Conservation (phyloP, 495 filamentous ascomycete genomes). For the Letharia columbiana region DNA sequence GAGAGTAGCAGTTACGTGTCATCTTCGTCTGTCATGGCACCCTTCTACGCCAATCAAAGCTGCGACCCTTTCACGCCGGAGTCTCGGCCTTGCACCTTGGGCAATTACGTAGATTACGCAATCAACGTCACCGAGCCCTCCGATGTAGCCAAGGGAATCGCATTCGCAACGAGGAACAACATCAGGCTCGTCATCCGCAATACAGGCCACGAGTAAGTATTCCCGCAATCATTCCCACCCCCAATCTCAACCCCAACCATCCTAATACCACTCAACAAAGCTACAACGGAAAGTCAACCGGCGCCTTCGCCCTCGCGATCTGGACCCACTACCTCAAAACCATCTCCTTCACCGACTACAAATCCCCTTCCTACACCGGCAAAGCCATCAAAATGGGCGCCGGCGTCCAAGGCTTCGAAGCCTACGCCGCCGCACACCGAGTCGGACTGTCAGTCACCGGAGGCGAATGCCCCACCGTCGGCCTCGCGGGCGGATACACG, state of each 20-base stretch:
- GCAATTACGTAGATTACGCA: slow-evolving; percentile 51
- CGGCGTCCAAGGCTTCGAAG: slow-evolving; percentile 42
- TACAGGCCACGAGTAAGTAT: slow-evolving; percentile 52
- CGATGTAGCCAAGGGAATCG: slow-evolving; percentile 51
- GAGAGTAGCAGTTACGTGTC: slow-evolving; percentile 18
- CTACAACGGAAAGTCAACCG: slow-evolving; percentile 51
- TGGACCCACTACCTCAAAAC: slow-evolving; percentile 56
- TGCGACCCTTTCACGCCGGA: slow-evolving; percentile 49
- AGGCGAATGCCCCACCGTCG: slow-evolving; percentile 19
- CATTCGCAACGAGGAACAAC: slow-evolving; percentile 52
- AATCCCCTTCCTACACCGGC: slow-evolving; percentile 31
- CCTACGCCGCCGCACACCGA: slow-evolving; percentile 35
- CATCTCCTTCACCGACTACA: slow-evolving; percentile 32
- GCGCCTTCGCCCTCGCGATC: slow-evolving; percentile 45
- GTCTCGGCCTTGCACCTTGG: slow-evolving; percentile 45
- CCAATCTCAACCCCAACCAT: neutral
- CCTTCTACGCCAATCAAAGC: slow-evolving; percentile 37
- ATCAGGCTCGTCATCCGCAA: slow-evolving; percentile 58
- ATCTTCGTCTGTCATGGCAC: slow-evolving; percentile 38
- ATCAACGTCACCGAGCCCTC: slow-evolving; percentile 49
- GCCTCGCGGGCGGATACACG: slow-evolving; percentile 46
- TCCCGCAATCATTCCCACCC: neutral
- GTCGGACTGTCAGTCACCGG: slow-evolving; percentile 4
- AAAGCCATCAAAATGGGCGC: slow-evolving; percentile 43
- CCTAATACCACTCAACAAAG: slow-evolving; percentile 2